Percentiles rank a stretch among this genome's conserved stretches.
These are phyloP conservation scores for Cladobotryum protrusum DNA, from an alignment of 2,329 filamentous ascomycete genomes.

Conservation along the genomic window DNA sequence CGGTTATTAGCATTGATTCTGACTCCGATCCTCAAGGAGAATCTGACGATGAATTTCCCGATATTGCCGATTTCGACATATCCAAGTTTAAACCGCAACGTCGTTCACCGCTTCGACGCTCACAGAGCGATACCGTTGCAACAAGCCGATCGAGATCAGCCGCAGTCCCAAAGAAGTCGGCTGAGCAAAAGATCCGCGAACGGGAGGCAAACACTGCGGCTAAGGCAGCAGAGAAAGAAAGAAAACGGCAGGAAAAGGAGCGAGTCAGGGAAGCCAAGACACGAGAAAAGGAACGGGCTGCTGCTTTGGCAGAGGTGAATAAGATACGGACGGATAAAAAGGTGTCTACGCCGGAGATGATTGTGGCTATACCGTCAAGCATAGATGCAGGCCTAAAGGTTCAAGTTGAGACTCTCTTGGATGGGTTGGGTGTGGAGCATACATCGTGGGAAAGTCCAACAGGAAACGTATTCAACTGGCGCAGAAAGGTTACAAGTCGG, in stretches of 20 bases:
- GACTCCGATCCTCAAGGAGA: conserved; percentile 24
- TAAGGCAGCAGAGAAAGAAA: conserved; percentile 49
- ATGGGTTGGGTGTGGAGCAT: conserved; percentile 42
- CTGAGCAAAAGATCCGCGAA: conserved; percentile 34
- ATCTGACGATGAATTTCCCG: conserved; percentile 45
- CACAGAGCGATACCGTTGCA: conserved; percentile 25
- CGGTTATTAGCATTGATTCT: conserved; percentile 30
- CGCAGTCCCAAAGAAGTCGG: conserved; percentile 22
- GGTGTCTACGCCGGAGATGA: conserved; percentile 68
- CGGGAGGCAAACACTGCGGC: conserved; percentile 41
- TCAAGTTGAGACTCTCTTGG: conserved; percentile 45
- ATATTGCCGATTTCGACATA: conserved; percentile 36
- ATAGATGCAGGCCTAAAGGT: conserved; percentile 42
- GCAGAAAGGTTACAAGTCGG: conserved; percentile 56
- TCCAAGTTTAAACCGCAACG: conserved; percentile 19
- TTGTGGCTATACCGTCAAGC: conserved; percentile 59
- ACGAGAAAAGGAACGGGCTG: conserved; percentile 56
- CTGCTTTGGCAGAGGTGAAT: conserved; percentile 66
- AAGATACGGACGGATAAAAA: conserved; percentile 69
- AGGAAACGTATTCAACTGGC: conserved; percentile 58
- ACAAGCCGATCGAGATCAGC: conserved; percentile 14
- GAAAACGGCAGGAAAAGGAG: conserved; percentile 51
- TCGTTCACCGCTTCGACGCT: conserved; percentile 22
- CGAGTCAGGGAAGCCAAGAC: conserved; percentile 55
- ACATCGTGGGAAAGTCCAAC: conserved; percentile 39